Base-by-base conservation (phyloP, 2,329 filamentous ascomycete genomes). In the Lasiodiplodia sp. region DNA sequence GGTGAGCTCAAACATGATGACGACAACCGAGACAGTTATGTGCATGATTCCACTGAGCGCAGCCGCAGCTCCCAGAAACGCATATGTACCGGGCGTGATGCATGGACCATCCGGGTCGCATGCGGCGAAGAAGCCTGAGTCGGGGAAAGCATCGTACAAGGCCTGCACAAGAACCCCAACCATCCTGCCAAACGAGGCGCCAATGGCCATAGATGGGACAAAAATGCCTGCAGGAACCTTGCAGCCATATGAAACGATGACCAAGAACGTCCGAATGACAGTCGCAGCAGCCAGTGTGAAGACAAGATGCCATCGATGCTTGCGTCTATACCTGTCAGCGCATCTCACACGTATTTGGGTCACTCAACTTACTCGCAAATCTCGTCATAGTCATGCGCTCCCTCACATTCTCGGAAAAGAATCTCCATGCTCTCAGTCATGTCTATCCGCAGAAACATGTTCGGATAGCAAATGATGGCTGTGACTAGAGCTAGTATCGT, bases 381-480 rank as follows among this genome's bases (percentile, higher is more conserved):
- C 6, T 92, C 92, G 71, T 96, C 89, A 73, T 97, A 97, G 76
- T 95, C 93, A 77, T 97, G 92, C 23, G 86, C 90, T 5, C 92
- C 93, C 76, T 97, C 93, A 74, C 96, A 99, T 77, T 99, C 96
- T 16, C 92, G 86, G 79, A 99, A 99, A 12, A 99, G 83, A 71
- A 97, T 97, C 78, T 98, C 94, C 96, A 99, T 98, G 83, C 94
- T 97, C 82, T 98, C 95, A 0, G 96, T 97, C 96, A 99, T 98
- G 80, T 99, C 96, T 74, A 98, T 97, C 67, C 93, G 87, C 68
- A 99, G 78, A 72, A 99, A 98, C 78, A 92, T 94, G 74, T 99
- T 99, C 0, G 95, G 96, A 76, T 97, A 99, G 80, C 95, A 97
- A n/a, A 99, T 86, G 28, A 98, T 85, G 11, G 94, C 96, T 4